phyloP scores from a whole-genome alignment of 2,329 filamentous ascomycete genomes.

The Monosporascus sp. region DNA sequence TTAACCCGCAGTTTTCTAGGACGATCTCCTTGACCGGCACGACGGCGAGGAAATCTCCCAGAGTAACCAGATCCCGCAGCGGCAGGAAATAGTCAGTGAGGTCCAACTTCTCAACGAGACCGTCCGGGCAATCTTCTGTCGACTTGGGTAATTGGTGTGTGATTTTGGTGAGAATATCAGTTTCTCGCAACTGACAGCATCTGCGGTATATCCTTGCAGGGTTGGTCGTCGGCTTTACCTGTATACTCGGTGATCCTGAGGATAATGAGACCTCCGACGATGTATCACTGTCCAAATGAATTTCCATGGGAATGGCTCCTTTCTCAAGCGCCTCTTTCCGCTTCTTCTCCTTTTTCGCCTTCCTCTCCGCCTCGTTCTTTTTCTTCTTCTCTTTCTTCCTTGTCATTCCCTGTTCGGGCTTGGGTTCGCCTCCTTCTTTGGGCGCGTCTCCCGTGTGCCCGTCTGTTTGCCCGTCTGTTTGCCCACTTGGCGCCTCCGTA shows the following conservation, averaged over 20 bases:
- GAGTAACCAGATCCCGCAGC: conserved; percentile 74
- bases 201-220: conserved; percentile 88
- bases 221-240: conserved; percentile 76
- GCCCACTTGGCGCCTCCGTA: conserved; percentile 18
- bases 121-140: conserved; percentile 59
- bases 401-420: conserved; percentile 39
- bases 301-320: conserved; percentile 77
- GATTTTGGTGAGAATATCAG: conserved; percentile 84
- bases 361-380: conserved; percentile 85
- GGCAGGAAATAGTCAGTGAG: conserved; percentile 81
- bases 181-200: conserved; percentile 91
- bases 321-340: conserved; percentile 81
- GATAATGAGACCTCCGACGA: conserved; percentile 30
- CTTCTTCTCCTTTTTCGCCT: conserved; percentile 86
- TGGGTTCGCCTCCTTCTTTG: conserved; percentile 25
- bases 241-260: conserved; percentile 41
- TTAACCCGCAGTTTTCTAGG: conserved; percentile 80
- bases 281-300: conserved; percentile 66
- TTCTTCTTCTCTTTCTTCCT: conserved; percentile 96
- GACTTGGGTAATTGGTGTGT: conserved; percentile 78
- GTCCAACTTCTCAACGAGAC: conserved; percentile 78
- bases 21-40: conserved; percentile 85
- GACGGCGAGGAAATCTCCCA: conserved; percentile 90
- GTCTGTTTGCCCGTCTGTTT: conserved; percentile 22
- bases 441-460: conserved; percentile 17